Conservation (phyloP, 2,329 filamentous ascomycete species). For the Cephalotrichum gorgonifer region DNA sequence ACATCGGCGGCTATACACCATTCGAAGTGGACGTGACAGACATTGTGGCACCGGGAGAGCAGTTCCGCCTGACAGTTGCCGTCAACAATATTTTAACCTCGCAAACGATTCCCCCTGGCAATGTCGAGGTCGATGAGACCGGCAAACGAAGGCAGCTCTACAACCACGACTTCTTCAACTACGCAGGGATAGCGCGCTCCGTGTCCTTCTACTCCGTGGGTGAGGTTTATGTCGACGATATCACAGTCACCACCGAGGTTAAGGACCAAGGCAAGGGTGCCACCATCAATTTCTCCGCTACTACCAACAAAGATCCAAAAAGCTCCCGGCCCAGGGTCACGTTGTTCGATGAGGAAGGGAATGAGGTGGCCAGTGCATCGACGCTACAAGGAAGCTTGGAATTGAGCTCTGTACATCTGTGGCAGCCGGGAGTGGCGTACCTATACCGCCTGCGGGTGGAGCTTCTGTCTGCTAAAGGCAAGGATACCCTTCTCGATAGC, state of each 20-base stretch:
- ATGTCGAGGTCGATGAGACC: neutral
- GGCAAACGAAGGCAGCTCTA: slow-evolving; percentile 10
- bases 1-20: slow-evolving; percentile 50
- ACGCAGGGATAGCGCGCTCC: slow-evolving; percentile 16
- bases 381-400: neutral
- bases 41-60: slow-evolving; percentile 11
- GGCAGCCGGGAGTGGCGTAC: slow-evolving; percentile 17
- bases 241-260: slow-evolving; percentile 12
- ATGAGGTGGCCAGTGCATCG: neutral
- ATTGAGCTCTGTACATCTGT: slow-evolving; percentile 12
- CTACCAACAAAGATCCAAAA: neutral
- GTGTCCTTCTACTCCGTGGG: slow-evolving; percentile 17
- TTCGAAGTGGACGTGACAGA: slow-evolving; percentile 49
- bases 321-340: neutral
- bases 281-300: neutral
- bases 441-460: slow-evolving; percentile 14
- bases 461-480: slow-evolving; percentile 6
- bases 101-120: slow-evolving; percentile 18
- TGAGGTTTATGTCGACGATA: slow-evolving; percentile 11
- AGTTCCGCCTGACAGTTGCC: slow-evolving; percentile 18
- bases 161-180: slow-evolving; percentile 21
- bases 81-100: slow-evolving; percentile 18
- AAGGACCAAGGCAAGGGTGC: slow-evolving; percentile 5
- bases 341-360: neutral
- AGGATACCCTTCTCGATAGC: slow-evolving; percentile 8